Base-by-base conservation (phyloP, 768 basidiomycete species). In the Gloeopeniophorella convolvens region DNA sequence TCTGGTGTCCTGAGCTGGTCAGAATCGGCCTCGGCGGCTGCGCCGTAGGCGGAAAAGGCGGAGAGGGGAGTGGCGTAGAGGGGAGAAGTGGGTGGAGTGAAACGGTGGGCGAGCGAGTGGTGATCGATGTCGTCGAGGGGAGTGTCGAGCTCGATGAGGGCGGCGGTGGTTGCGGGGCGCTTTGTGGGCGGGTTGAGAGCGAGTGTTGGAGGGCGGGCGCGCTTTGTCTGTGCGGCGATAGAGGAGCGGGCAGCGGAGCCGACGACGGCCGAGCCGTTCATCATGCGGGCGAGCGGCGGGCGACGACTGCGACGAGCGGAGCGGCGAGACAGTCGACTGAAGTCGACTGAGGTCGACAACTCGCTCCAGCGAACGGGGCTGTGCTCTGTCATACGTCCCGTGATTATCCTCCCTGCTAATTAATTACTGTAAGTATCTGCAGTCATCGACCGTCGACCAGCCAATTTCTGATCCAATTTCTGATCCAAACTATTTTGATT, bases 181-280 rank as follows among this genome's bases (percentile, higher is more conserved):
- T 59, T 57, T 4, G 44, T 45, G 21, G 55, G 42, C 11, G 50
- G 52, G 5, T 63, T 59, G 23, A 80, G 64, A 31, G 76, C 72
- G 52, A 80, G 72, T 46, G 74, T 76, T 21, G 78, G 77, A 6
- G 79, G 78, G 16, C 76, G 72, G 46, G 66, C 65, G 41, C 77
- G 72, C 62, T 72, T 74, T 13, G 54, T 36, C 21, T 59, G 55
- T 7, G 54, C 61, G 4, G 57, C 28, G 40, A 52, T 26, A 3
- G 55, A 44, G 33, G 45, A 43, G 23, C 32, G 43, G 41, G 39
- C 24, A 20, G 46, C 33, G 10, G 55, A 35, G 42, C 24, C 21
- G 43, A 42, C 20, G 43, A 54, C 42, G 16, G 45, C 54, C 4
- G 54, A 35, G 34, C 33, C 36, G 45, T 57, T 56, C 57, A 58